phyloP scores from a whole-genome alignment of 2,329 filamentous ascomycete genomes.

The Bisporella sp. region DNA sequence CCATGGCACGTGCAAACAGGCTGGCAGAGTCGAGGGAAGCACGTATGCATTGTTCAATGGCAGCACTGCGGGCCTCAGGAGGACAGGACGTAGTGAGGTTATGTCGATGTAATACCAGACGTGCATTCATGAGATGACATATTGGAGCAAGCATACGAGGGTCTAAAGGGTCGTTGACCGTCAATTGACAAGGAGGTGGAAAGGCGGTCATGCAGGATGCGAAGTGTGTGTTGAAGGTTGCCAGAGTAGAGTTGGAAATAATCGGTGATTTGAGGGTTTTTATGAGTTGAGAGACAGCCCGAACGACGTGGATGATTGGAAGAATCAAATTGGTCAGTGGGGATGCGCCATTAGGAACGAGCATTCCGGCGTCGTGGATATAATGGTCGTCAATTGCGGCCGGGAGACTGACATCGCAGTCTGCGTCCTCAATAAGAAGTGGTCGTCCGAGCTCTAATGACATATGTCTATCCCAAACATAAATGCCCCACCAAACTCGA shows the following conservation, averaged over 20 bases:
- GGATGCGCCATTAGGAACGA: slow-evolving; percentile 42
- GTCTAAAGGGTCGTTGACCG: slow-evolving; percentile 57
- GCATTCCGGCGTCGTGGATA: slow-evolving; percentile 52
- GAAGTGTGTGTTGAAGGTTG: slow-evolving; percentile 79
- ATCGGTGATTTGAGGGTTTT: slow-evolving; percentile 62
- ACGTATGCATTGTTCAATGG: slow-evolving; percentile 69
- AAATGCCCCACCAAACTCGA: slow-evolving; percentile 90
- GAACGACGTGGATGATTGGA: slow-evolving; percentile 73
- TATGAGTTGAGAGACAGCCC: slow-evolving; percentile 67
- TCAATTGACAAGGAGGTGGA: slow-evolving; percentile 64
- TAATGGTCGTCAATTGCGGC: slow-evolving; percentile 75
- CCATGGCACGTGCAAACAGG: slow-evolving; percentile 62
- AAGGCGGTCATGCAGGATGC: slow-evolving; percentile 67
- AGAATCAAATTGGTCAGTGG: slow-evolving; percentile 65
- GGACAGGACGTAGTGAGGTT: slow-evolving; percentile 73
- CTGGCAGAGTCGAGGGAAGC: slow-evolving; percentile 73
- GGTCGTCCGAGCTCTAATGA: slow-evolving; percentile 77
- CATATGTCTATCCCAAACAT: slow-evolving; percentile 77
- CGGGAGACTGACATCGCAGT: slow-evolving; percentile 80
- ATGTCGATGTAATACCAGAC: slow-evolving; percentile 81
- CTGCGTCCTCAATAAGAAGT: slow-evolving; percentile 75
- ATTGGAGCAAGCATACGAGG: slow-evolving; percentile 69
- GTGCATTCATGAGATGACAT: slow-evolving; percentile 71
- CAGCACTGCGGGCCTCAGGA: slow-evolving; percentile 56
- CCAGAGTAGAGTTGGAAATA: slow-evolving; percentile 60